Percentiles rank a stretch among this genome's conserved stretches.
These are phyloP conservation scores for Penicillium vulpinum DNA, from an alignment of 2,329 filamentous ascomycete species.

Conservation along the genomic window DNA sequence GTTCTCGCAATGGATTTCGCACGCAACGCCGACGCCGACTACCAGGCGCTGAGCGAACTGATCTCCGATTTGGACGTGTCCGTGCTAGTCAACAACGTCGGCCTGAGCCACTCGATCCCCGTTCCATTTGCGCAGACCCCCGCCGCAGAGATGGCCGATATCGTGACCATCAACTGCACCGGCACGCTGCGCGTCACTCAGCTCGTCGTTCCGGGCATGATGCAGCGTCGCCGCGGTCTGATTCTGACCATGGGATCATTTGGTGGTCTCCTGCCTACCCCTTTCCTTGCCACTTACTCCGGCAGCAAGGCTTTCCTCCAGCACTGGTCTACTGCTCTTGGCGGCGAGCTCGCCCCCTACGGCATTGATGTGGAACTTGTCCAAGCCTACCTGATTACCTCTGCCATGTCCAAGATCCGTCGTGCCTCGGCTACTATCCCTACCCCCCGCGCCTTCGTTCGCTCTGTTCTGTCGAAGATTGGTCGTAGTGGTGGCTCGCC, in stretches of 20 bases:
- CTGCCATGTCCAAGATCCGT: constrained; percentile 95
- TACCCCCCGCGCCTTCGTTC: constrained; percentile 78
- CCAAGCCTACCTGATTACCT: constrained; percentile 88
- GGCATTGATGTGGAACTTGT: constrained; percentile 89
- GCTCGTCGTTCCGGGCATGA: constrained; percentile 79
- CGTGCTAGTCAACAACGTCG: constrained; percentile 95
- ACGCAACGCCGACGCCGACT: constrained; percentile 75
- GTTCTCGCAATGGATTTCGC: constrained; percentile 90
- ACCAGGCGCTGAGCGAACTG: constrained; percentile 67
- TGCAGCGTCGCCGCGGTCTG: constrained; percentile 77
- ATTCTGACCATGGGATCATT: constrained; percentile 98
- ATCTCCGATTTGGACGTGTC: constrained; percentile 75
- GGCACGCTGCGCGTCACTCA: constrained; percentile 88
- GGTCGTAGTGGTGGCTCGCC: constrained; percentile 76
- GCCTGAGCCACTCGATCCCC: constrained; percentile 89
- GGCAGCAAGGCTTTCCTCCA: constrained; percentile 98
- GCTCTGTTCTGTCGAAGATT: constrained; percentile 74
- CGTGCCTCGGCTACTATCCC: constrained; percentile 76
- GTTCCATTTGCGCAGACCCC: constrained; percentile 81
- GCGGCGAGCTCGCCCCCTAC: constrained; percentile 74
- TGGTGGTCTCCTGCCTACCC: constrained; percentile 86
- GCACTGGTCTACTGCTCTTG: constrained; percentile 87
- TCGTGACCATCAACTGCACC: constrained; percentile 92
- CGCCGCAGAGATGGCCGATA: constrained; percentile 77
- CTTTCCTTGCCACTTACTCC: constrained; percentile 91